A percentile compares a stretch with the other conserved stretches of the same genome.
These are phyloP conservation scores for Termitomyces sp. DNA, from an alignment of 1,284 basidiomycete species.

Conservation along the genomic window DNA sequence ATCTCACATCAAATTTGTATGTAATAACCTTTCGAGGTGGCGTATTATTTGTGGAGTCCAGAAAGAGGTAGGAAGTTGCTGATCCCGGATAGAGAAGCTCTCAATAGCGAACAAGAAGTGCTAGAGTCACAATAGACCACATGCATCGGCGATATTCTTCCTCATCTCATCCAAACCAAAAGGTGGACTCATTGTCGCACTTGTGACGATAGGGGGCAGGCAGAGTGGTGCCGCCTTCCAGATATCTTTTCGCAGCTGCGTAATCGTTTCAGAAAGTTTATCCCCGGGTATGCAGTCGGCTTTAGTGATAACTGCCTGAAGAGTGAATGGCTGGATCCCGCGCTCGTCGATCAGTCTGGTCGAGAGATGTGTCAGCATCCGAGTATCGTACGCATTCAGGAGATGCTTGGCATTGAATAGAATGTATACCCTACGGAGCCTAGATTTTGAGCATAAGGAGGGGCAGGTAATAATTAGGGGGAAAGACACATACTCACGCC, in stretches of 20 bases:
- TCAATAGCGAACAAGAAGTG: neutral
- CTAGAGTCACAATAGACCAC: constrained; percentile 25
- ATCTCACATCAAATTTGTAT: neutral
- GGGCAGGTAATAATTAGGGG: neutral
- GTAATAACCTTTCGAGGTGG: neutral
- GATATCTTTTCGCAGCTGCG: constrained; percentile 36
- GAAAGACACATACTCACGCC: constrained; percentile 46
- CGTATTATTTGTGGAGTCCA: neutral
- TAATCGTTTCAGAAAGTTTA: constrained; percentile 25
- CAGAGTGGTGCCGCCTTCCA: constrained; percentile 54
- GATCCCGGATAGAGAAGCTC: neutral
- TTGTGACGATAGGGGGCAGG: constrained; percentile 57
- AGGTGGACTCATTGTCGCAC: constrained; percentile 38
- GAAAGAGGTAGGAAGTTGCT: neutral
- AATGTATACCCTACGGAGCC: constrained; percentile 64
- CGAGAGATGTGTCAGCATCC: constrained; percentile 56
- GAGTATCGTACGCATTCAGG: constrained; percentile 47
- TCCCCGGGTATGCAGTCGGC: constrained; percentile 43
- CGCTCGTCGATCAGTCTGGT: constrained; percentile 30
- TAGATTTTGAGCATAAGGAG: constrained; percentile 22
- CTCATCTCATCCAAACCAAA: constrained; percentile 56
- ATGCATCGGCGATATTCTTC: constrained; percentile 52
- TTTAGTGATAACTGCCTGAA: constrained; percentile 72
- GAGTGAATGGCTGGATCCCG: constrained; percentile 41
- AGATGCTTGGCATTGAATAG: constrained; percentile 65